A percentile compares a stretch with the other conserved stretches of the same genome.
phyloP scores from a whole-genome alignment of 1,284 basidiomycete genomes.

The Heterobasidion irregulare region DNA sequence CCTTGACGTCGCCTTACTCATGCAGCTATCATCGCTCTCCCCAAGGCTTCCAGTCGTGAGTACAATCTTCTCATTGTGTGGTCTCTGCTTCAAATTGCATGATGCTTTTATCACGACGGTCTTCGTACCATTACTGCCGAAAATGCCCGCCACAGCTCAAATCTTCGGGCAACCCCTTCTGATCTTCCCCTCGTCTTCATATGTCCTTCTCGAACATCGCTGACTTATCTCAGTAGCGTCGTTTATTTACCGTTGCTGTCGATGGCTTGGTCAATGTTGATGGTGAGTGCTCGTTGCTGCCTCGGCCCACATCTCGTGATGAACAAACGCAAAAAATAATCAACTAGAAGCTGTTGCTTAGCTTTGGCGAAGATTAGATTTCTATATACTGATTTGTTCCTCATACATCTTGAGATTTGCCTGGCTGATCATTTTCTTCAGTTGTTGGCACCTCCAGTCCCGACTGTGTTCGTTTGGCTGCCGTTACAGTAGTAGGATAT shows the following conservation, averaged over 20 bases:
- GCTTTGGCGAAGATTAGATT: conserved; percentile 52
- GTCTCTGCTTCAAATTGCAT: conserved; percentile 17
- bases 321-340: conserved; percentile 36
- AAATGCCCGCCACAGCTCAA: conserved; percentile 88
- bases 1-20: too few relatives aligned
- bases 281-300: neutral
- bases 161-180: conserved; percentile 69
- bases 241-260: neutral
- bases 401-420: neutral
- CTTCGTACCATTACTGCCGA: conserved; percentile 77
- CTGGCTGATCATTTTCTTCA: neutral
- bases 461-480: too few relatives aligned
- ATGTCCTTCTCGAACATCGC: neutral
- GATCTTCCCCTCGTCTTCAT: conserved; percentile 26
- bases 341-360: conserved; percentile 85
- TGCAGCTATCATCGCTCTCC: too few relatives aligned
- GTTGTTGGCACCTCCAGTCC: too few relatives aligned
- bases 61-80: neutral
- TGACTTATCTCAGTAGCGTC: neutral
- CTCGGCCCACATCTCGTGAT: conserved; percentile 19
- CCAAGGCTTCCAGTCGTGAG: too few relatives aligned
- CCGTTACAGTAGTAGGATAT: too few relatives aligned
- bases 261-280: neutral
- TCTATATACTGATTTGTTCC: conserved; percentile 3
- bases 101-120: conserved; percentile 77